phyloP scores from a whole-genome alignment of 371 early-diverging fungal genomes.

The Actinomortierella wolfii region DNA sequence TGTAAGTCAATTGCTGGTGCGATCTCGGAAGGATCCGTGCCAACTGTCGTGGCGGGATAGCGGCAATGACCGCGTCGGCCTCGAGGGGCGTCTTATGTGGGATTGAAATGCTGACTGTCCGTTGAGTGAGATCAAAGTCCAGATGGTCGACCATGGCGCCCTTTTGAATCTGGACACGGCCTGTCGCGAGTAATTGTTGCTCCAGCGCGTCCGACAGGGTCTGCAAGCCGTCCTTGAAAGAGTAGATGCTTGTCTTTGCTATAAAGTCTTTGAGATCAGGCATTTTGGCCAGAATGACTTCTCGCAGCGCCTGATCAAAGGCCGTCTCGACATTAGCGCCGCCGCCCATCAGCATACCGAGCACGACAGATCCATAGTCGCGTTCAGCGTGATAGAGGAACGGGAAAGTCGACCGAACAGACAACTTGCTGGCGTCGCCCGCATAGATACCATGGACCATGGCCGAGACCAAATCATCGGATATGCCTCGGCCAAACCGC shows the following conservation, averaged over 20 bases:
- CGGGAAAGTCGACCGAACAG: slow-evolving; percentile 74
- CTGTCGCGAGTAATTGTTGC: slow-evolving; percentile 48
- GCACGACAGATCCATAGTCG: slow-evolving; percentile 67
- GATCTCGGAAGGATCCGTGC: slow-evolving; percentile 18
- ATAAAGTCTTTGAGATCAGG: slow-evolving; percentile 66
- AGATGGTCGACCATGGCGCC: slow-evolving; percentile 48
- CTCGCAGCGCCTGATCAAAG: slow-evolving; percentile 38
- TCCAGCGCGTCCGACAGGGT: slow-evolving; percentile 64
- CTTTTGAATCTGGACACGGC: slow-evolving; percentile 61
- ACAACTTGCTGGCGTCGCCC: slow-evolving; percentile 78
- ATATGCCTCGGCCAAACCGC: slow-evolving; percentile 74
- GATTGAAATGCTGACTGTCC: slow-evolving; percentile 47
- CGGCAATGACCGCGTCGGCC: slow-evolving; percentile 68
- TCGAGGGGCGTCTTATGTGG: slow-evolving; percentile 34
- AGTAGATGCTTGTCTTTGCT: slow-evolving; percentile 71
- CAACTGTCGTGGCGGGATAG: slow-evolving; percentile 64
- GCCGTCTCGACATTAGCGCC: slow-evolving; percentile 36
- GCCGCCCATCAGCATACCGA: slow-evolving; percentile 51
- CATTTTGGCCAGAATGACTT: slow-evolving; percentile 47
- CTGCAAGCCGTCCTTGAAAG: slow-evolving; percentile 84
- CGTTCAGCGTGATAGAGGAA: slow-evolving; percentile 70
- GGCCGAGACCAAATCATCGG: slow-evolving; percentile 81
- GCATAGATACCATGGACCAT: slow-evolving; percentile 94
- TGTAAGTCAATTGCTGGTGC: slow-evolving; percentile 49
- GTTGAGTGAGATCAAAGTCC: slow-evolving; percentile 21